Evolutionary conservation across 2,329 filamentous ascomycete genomes (phyloP).

Genomic region (Davidsoniella eucalypti): DNA sequence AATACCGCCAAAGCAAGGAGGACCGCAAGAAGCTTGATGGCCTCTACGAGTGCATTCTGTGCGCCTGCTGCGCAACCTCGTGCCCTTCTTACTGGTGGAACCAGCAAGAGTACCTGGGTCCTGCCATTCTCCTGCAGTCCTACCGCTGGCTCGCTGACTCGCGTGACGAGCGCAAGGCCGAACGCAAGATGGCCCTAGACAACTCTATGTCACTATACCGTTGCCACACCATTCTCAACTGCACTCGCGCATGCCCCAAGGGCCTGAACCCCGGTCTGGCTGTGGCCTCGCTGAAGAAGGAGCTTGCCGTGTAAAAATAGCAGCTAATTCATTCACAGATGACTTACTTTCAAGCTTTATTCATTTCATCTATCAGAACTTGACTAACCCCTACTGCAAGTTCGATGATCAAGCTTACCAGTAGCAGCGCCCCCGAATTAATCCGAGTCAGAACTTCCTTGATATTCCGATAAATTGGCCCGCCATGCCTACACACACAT

Average conservation of each 20-base stretch:
- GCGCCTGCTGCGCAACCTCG: conserved; percentile 96
- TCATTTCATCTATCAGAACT: too few species aligned
- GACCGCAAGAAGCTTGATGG: conserved; percentile 96
- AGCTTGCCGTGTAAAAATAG: conserved; percentile 42
- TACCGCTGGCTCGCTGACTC: conserved; percentile 96
- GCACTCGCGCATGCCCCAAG: conserved; percentile 95
- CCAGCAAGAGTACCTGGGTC: conserved; percentile 93
- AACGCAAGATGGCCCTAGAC: conserved; percentile 82
- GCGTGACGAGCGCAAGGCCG: conserved; percentile 72
- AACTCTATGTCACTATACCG: conserved; percentile 99
- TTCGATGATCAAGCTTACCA: too few species aligned
- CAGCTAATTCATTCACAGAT: too few species aligned
- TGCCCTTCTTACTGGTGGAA: conserved; percentile 99
- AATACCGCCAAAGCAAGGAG: conserved; percentile 77
- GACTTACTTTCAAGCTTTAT: neutral
- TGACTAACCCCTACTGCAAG: too few species aligned
- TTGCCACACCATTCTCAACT: conserved; percentile 99
- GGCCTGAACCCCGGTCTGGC: conserved; percentile 89
- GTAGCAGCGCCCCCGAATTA: too few species aligned
- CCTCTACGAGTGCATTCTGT: conserved; percentile 97
- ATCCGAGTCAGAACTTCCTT: too few species aligned
- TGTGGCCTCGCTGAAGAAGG: conserved; percentile 98
- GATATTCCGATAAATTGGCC: too few species aligned
- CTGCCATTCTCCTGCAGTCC: conserved; percentile 88
- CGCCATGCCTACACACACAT: too few species aligned